phyloP scores from a whole-genome alignment of 1,284 basidiomycete genomes.

The Trichosporon ovoides region DNA sequence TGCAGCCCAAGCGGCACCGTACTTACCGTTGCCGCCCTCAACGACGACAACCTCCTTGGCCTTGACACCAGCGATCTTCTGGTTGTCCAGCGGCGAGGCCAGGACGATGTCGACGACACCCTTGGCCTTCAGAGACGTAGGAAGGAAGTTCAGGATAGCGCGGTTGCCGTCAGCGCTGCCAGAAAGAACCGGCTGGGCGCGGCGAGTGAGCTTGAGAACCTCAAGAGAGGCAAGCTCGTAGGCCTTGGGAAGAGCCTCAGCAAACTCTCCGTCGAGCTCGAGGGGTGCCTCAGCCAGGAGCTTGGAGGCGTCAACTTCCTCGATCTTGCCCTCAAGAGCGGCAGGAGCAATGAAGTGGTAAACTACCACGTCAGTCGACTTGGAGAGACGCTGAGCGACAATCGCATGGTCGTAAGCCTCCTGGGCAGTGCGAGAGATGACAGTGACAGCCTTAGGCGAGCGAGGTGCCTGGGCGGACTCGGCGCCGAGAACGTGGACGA shows the following conservation, averaged over 20 bases:
- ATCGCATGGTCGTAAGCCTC: constrained; percentile 69
- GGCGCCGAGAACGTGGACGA: constrained; percentile 40
- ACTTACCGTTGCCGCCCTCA: constrained; percentile 77
- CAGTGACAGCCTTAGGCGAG: constrained; percentile 49
- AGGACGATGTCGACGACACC: constrained; percentile 63
- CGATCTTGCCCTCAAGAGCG: constrained; percentile 41
- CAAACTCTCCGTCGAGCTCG: constrained; percentile 22
- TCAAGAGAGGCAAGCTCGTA: constrained; percentile 63
- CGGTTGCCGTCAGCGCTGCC: constrained; percentile 56
- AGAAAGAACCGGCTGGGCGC: constrained; percentile 57
- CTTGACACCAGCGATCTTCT: constrained; percentile 61
- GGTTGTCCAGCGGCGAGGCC: constrained; percentile 61
- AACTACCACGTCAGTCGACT: constrained; percentile 59
- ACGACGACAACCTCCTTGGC: constrained; percentile 73
- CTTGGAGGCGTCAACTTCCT: constrained; percentile 57
- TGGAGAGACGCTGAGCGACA: constrained; percentile 64
- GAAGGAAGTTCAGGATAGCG: constrained; percentile 67
- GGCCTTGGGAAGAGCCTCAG: constrained; percentile 51
- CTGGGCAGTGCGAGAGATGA: constrained; percentile 61
- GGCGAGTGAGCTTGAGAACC: constrained; percentile 59
- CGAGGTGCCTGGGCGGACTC: constrained; percentile 30
- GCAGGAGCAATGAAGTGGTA: constrained; percentile 69
- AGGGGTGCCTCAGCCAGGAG: not conserved
- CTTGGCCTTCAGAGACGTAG: constrained; percentile 42
- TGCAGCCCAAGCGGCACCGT: constrained; percentile 60